Base-by-base conservation (phyloP, 2,329 filamentous ascomycete genomes). In the Talaromyces funiculosus region DNA sequence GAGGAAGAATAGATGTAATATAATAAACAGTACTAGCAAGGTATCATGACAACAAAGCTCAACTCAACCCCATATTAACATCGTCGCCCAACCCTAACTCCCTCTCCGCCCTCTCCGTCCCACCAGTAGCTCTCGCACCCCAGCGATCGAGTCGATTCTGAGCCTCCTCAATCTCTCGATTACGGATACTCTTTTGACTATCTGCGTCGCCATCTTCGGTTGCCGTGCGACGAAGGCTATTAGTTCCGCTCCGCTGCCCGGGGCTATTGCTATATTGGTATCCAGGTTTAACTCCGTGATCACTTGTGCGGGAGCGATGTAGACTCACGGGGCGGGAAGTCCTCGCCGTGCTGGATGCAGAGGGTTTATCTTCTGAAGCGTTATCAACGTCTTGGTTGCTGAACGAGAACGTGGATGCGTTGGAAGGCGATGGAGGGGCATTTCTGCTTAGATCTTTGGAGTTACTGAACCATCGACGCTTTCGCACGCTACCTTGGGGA, bases 31-130 rank as follows among this genome's bases (percentile, higher is more conserved):
- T 37, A 43, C n/a, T n/a, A 35, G 35, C 24, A 59, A 51, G 47
- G 47, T 51, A 51, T 57, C 42, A 57, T 26, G n/a, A 53, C 29
- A 53, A 54, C 20, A 10, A 22, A 4, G 8, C 16, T 60, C 51
- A 93, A 73, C 93, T 90, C 66, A 96, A 77, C 33, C 86, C 88
- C 89, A 96, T 94, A 68, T 88, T 82, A 24, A 89, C 86, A 69
- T 96, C 91, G 71, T 96, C 92, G 1, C 90, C 89, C 54, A 95
- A 83, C 0, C 90, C 90, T 86, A 91, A 92, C 66, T 78, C 86
- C 66, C 66, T 76, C 71, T 72, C 74, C 22, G 73, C 81, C 59
- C 80, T 72, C 57, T 78, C 76, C 12, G 82, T 85, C 78, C 64
- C 80, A 74, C 64, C 81, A 71, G 65, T 80, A 79, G 73, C 85